These are phyloP conservation scores for Arachis hypogaea DNA, from an alignment of 306 rosid genomes.

Conservation along the genomic window DNA sequence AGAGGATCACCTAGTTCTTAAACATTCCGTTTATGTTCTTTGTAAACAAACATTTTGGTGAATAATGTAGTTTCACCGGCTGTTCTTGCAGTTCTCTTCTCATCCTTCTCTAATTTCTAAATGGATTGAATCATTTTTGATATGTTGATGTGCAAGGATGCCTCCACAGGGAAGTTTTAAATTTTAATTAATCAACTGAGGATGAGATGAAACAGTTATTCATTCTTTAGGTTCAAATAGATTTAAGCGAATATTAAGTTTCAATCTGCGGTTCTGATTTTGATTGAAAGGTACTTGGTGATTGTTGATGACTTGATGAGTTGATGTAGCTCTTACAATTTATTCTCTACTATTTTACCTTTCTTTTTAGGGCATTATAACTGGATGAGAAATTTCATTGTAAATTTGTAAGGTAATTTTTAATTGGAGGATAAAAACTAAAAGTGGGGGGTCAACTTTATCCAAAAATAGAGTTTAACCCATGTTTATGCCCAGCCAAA, in stretches of 20 bases:
- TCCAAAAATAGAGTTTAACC: too few relatives aligned
- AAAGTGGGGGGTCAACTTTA: too few relatives aligned
- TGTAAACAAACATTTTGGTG: constrained; percentile 39
- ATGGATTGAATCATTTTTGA: neutral
- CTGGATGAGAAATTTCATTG: neutral
- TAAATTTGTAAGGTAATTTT: neutral
- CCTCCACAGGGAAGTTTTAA: neutral
- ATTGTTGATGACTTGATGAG: neutral
- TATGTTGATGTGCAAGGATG: constrained; percentile 13
- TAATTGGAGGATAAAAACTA: too few relatives aligned
- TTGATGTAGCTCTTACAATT: neutral
- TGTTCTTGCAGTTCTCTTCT: neutral
- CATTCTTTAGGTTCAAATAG: neutral
- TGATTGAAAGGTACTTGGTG: neutral
- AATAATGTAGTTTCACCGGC: constrained; percentile 13
- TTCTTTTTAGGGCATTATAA: neutral
- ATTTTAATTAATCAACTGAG: neutral
- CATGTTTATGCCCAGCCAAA: too few relatives aligned
- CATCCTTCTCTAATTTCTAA: neutral
- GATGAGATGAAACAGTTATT: neutral
- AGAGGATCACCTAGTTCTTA: constrained; percentile 22
- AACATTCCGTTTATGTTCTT: constrained; percentile 34
- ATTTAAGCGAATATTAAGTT: neutral
- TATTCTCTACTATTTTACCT: neutral
- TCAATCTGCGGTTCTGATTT: neutral